Evolutionary conservation across 2,329 filamentous ascomycete genomes (phyloP), one percentile per base, ranked within the genome.

Genomic region (Epichloe sibirici): DNA sequence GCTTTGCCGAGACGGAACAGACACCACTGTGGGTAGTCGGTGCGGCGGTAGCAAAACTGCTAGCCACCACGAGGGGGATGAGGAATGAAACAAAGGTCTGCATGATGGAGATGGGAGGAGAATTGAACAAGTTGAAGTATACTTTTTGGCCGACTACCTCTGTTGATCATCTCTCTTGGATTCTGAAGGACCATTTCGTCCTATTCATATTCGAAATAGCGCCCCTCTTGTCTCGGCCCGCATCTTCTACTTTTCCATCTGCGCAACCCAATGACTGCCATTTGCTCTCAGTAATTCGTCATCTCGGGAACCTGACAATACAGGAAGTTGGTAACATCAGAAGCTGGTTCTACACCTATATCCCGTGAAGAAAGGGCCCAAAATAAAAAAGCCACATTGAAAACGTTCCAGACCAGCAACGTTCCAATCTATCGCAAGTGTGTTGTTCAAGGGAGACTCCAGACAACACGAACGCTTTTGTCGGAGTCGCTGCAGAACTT

Each of bases 21-120:
- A 1, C 37, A 38, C 17, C 37, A 21, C 31, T 25, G 37, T 7
- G 12, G 23, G 43, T 37, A 31, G 57, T 25, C 6, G 57, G 57
- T 11, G 52, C 48, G 43, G 53, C 55, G 23, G 53, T 46, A 37
- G 48, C 56, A 45, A 55, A 17, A 49, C 56, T 55, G 45, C 53
- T 49, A 21, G 55, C 56, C 48, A 51, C 53, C 42, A 59, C 49
- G 40, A 59, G 51, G 50, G 57, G 54, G 38, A 55, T 55, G 52
- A 59, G 51, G 40, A 57, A 57, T 39, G 57, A 55, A 15, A 55
- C 57, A 35, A 59, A 57, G 37, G 45, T 57, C 51, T 56, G 57
- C 57, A 59, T 59, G 39, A 46, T 53, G 53, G 43, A 17, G 17
- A 23, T 11, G n/a, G 13, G 6, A 38, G 23, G 28, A 34, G 28